Conservation (phyloP, 2,329 filamentous ascomycete genomes). For the Lojkania enalia region DNA sequence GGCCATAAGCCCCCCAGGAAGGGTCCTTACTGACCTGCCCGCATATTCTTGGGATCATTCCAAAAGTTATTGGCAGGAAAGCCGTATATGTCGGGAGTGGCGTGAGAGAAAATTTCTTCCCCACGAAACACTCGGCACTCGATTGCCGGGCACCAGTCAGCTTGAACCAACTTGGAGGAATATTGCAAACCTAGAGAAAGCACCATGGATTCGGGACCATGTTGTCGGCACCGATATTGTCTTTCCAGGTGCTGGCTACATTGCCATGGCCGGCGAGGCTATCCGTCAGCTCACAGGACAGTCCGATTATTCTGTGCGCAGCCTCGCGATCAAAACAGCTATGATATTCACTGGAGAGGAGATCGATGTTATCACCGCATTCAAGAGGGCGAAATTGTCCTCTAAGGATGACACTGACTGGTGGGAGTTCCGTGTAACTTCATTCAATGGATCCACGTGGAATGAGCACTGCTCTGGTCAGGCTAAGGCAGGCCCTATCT, state of each 20-base stretch:
- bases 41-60: constrained; percentile 34
- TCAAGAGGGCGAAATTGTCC: constrained; percentile 6
- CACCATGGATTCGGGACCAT: constrained; percentile 15
- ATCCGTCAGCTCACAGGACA: constrained; percentile 2
- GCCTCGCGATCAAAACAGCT: constrained; percentile 4
- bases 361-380: constrained; percentile 12
- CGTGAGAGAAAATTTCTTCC: constrained; percentile 2
- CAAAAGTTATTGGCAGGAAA: constrained; percentile 23
- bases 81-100: constrained; percentile 2
- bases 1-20: constrained; percentile 9
- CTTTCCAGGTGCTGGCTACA: constrained; percentile 50
- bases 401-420: constrained; percentile 14
- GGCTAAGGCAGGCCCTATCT: constrained; percentile 2
- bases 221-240: constrained; percentile 32
- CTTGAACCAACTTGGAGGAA: constrained; percentile 11
- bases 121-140: constrained; percentile 14
- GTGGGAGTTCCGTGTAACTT: constrained; percentile 22
- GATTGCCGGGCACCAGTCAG: neutral
- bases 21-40: constrained; percentile 19
- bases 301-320: neutral
- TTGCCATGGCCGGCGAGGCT: constrained; percentile 42
- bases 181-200: constrained; percentile 3
- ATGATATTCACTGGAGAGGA: constrained; percentile 11
- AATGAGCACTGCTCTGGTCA: constrained; percentile 23
- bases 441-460: constrained; percentile 20